These are phyloP conservation scores for Alternaria triticimaculans DNA, from an alignment of 2,329 filamentous ascomycete species.

Conservation along the genomic window DNA sequence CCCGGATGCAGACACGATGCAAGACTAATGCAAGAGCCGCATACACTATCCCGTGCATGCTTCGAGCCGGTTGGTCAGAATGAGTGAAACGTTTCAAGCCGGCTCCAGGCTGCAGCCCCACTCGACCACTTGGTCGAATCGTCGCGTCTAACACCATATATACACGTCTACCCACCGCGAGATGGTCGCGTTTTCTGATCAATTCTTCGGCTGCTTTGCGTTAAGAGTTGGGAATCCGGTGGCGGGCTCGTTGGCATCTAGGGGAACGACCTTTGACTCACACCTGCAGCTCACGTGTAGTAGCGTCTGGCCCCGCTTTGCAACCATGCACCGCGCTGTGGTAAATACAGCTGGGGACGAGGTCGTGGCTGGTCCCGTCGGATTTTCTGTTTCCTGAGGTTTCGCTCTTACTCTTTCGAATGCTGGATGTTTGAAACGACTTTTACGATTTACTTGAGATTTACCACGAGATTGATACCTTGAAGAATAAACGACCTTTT, in stretches of 20 bases:
- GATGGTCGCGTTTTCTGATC: constrained; percentile 50
- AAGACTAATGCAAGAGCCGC: constrained; percentile 41
- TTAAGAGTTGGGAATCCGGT: constrained; percentile 25
- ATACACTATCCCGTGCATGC: constrained; percentile 20
- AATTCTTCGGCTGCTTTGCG: constrained; percentile 40
- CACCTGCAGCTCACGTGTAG: constrained; percentile 50
- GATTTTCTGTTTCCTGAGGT: constrained; percentile 34
- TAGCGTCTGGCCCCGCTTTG: constrained; percentile 26
- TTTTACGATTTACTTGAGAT: constrained; percentile 23
- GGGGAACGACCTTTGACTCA: constrained; percentile 48
- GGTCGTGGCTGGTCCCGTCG: constrained; percentile 27
- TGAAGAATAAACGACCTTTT: constrained; percentile 10
- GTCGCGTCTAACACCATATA: constrained; percentile 49
- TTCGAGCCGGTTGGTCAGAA: constrained; percentile 30
- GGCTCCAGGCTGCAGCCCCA: constrained; percentile 33
- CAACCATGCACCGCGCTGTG: constrained; percentile 7
- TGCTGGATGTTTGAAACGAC: constrained; percentile 27
- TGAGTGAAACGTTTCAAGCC: constrained; percentile 43
- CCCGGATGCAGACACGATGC: constrained; percentile 20
- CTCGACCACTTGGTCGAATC: constrained; percentile 40
- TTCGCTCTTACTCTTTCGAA: constrained; percentile 22
- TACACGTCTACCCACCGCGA: constrained; percentile 49
- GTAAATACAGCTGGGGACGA: constrained; percentile 40
- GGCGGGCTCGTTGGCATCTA: constrained; percentile 19
- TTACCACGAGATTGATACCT: constrained; percentile 18